phyloP scores from a whole-genome alignment of 2,329 filamentous ascomycete species.

The Botrytis deweyae region DNA sequence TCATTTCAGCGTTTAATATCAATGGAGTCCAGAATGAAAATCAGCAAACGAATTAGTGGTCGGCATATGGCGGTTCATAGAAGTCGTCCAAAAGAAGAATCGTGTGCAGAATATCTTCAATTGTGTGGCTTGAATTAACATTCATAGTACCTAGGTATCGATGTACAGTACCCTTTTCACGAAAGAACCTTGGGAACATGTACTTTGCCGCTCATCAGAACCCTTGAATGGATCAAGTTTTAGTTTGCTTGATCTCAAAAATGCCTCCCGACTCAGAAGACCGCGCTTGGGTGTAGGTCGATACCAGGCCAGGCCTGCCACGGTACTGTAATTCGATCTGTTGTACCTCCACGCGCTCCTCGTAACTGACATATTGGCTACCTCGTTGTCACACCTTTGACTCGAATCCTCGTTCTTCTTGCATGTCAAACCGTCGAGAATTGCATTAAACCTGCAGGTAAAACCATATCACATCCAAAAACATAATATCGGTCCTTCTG shows the following conservation, averaged over 20 bases:
- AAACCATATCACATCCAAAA: slow-evolving; percentile 11
- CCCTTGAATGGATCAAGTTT: background rate
- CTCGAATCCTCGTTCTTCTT: slow-evolving; percentile 58
- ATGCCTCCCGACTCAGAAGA: background rate
- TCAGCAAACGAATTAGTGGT: slow-evolving; percentile 6
- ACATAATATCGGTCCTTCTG: slow-evolving; percentile 23
- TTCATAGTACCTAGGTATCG: background rate
- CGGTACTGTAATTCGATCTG: slow-evolving; percentile 19
- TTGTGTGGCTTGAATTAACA: slow-evolving; percentile 12
- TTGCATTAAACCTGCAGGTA: slow-evolving; percentile 17
- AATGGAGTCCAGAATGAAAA: slow-evolving; percentile 4
- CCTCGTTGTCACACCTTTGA: slow-evolving; percentile 58
- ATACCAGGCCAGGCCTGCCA: slow-evolving; percentile 5
- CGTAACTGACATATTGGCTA: slow-evolving; percentile 31
- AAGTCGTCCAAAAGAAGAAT: slow-evolving; percentile 11
- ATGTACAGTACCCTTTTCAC: slow-evolving; percentile 11
- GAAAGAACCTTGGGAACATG: background rate
- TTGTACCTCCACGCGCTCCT: slow-evolving; percentile 19
- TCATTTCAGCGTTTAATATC: slow-evolving; percentile 15
- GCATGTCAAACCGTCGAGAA: slow-evolving; percentile 2
- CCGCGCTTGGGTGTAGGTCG: slow-evolving; percentile 1
- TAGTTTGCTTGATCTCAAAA: background rate
- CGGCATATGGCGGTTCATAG: slow-evolving; percentile 11
- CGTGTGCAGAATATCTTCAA: slow-evolving; percentile 7
- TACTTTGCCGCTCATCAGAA: slow-evolving; percentile 9